Base-by-base conservation (phyloP, 2,329 filamentous ascomycete species). In the Pseudogymnoascus sp. region DNA sequence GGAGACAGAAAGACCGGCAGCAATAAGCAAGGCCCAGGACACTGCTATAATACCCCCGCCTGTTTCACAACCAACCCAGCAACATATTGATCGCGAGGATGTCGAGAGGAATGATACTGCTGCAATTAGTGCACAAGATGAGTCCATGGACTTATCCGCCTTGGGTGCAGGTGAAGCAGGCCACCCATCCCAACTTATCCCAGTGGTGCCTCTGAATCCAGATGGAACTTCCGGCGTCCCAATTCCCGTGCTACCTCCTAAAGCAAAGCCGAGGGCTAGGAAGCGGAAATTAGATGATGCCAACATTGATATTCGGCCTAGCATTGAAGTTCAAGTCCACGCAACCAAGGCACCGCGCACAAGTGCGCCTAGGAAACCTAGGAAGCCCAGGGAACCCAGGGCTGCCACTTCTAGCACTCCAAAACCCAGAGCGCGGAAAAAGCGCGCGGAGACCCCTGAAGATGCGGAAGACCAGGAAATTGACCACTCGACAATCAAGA, bases 401-500 rank as follows among this genome's bases (percentile, higher is more conserved):
- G 61, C 23, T 12, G 36, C 67, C 28, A 66, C 68, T 25, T 40
- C 66, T 23, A 63, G 64, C 28, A 63, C 66, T 10, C 65, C 63
- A n/a, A 64, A 59, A 11, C 67, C 64, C n/a, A 68, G 66, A 62
- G 16, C 25, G 25, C 60, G 65, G 63, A 42, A 70, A 63, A 67
- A 61, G 64, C 69, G 73, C 34, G 71, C 67, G 5, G 66, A 59
- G 21, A 88, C 86, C 0, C 87, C 87, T 1, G 85, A 88, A 62
- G 84, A 87, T 67, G 84, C 85, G 3, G 86, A 89, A 69, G 73
- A 76, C 23, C 80, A 83, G 64, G 74, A 82, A 66, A 86, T 93
- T 62, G 88, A 92, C 70, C 79, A 84, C 21, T 82, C 82, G 23
- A 82, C 81, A 3, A 81, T 89, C 25, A 90, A 85, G 62, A 91